These are phyloP conservation scores for Cercospora beticola DNA, from an alignment of 2,329 filamentous ascomycete species.

Conservation along the genomic window DNA sequence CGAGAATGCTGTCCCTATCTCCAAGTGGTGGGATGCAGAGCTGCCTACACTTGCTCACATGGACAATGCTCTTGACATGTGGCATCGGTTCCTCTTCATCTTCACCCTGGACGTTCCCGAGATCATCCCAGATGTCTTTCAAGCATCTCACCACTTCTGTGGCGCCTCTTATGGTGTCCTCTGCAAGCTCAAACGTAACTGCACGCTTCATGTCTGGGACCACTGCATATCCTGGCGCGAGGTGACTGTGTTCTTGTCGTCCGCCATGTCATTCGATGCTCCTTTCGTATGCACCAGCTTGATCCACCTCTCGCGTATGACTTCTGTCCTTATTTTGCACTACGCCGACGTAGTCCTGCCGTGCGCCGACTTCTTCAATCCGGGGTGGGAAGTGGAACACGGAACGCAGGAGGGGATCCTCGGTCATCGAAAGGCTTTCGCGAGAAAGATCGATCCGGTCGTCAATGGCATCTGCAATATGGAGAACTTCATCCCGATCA, in stretches of 20 bases:
- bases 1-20: slow-evolving; percentile 43
- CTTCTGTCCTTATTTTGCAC: slow-evolving; percentile 27
- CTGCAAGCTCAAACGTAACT: slow-evolving; percentile 14
- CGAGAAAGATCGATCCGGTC: slow-evolving; percentile 58
- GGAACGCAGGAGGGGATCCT: slow-evolving; percentile 54
- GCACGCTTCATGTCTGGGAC: slow-evolving; percentile 10
- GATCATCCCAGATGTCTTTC: slow-evolving; percentile 14
- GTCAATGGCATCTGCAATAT: slow-evolving; percentile 62
- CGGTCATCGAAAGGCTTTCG: slow-evolving; percentile 53
- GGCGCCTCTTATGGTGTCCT: slow-evolving; percentile 14
- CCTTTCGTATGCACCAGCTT: slow-evolving; percentile 27
- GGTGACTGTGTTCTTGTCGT: slow-evolving; percentile 12
- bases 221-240: slow-evolving; percentile 17
- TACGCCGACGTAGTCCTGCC: slow-evolving; percentile 54
- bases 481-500: slow-evolving; percentile 57
- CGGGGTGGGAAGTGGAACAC: slow-evolving; percentile 59
- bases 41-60: slow-evolving; percentile 48
- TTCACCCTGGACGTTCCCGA: slow-evolving; percentile 8
- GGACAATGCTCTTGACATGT: slow-evolving; percentile 48
- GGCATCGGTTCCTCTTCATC: slow-evolving; percentile 41
- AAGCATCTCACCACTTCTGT: slow-evolving; percentile 16
- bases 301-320: slow-evolving; percentile 27
- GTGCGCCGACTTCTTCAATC: slow-evolving; percentile 58
- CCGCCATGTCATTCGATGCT: slow-evolving; percentile 16
- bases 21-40: slow-evolving; percentile 49